Conservation (phyloP, 2,329 filamentous ascomycete species). For the Fusarium sterilihyphosum region DNA sequence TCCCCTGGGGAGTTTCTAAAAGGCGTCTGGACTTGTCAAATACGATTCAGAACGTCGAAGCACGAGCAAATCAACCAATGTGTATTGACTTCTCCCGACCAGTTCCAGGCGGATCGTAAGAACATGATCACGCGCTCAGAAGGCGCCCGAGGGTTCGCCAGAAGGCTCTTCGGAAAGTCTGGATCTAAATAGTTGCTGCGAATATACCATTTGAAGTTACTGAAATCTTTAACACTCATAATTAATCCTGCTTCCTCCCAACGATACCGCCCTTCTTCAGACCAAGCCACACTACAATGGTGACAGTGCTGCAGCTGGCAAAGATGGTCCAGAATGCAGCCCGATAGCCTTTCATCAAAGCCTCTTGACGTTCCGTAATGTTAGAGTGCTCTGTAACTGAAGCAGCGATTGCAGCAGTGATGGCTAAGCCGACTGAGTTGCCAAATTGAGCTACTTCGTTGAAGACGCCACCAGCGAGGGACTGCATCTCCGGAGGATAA, state of each 20-base stretch:
- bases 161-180: not conserved
- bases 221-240: accelerated
- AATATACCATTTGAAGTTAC: not conserved
- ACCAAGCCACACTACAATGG: conserved; percentile 50
- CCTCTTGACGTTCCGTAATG: conserved; percentile 37
- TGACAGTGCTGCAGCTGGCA: conserved; percentile 51
- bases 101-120: not conserved
- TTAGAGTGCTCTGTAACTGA: conserved; percentile 54
- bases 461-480: conserved; percentile 68
- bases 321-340: conserved; percentile 65
- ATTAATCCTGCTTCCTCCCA: conserved; percentile 55
- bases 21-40: not conserved
- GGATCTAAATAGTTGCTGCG: accelerated
- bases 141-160: not conserved
- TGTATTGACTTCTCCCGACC: not conserved
- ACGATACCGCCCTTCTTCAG: conserved; percentile 59
- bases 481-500: conserved; percentile 64
- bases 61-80: not conserved
- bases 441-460: conserved; percentile 68
- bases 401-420: conserved; percentile 59
- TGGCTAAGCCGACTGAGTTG: conserved; percentile 61
- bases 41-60: not conserved
- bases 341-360: conserved; percentile 61
- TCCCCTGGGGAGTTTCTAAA: not conserved
- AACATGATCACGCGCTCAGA: not conserved